Base-by-base conservation (phyloP, 1,284 basidiomycete genomes). In the Microbotryum silenes-acaulis region DNA sequence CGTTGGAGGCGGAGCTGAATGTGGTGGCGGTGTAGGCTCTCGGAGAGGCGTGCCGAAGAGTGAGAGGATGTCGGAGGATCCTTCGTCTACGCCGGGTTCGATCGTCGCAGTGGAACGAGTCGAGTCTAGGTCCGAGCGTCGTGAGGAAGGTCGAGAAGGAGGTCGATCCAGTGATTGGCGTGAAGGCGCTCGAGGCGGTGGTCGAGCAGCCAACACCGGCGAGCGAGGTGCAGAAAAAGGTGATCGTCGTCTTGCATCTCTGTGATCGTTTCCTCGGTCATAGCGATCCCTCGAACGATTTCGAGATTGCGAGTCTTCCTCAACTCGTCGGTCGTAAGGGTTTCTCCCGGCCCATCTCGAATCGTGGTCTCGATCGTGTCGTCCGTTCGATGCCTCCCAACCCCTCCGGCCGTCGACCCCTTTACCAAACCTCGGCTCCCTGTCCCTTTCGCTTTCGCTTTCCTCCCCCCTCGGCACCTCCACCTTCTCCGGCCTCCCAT, bases 401-500 rank as follows among this genome's bases (percentile, higher is more conserved):
- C 45, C 47, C 23, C 29, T 25, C 51, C n/a, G 18, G n/a, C 8
- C 0, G 37, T 37, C n/a, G 25, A 52, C 16, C 48, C 27, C 7
- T 42, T 42, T 8, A 47, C 47, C n/a, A 14, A 20, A 20, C 48
- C 37, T 20, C 4, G 16, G 8, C 18, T 3, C 50, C 46, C 16
- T 44, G 37, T 44, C n/a, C 8, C 54, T 27, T 1, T 56, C 20
- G 27, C 44, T 56, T 1, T 48, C 50, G 37, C 49, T 50, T 6
- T 33, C 50, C 42, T 44, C 29, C 4, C 56, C 56, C 27, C 49
- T 47, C 27, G 61, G 53, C 18, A 44, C 21, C 31, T 56, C 20
- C 25, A 45, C 44, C 29, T 29, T 52, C 23, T 54, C 54, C 14
- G 67, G 67, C 7, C 67, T 45, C 2, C 67, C 67, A 48, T 68